Conservation (phyloP, 371 early-diverging fungal genomes). For the Entomophthora muscae region DNA sequence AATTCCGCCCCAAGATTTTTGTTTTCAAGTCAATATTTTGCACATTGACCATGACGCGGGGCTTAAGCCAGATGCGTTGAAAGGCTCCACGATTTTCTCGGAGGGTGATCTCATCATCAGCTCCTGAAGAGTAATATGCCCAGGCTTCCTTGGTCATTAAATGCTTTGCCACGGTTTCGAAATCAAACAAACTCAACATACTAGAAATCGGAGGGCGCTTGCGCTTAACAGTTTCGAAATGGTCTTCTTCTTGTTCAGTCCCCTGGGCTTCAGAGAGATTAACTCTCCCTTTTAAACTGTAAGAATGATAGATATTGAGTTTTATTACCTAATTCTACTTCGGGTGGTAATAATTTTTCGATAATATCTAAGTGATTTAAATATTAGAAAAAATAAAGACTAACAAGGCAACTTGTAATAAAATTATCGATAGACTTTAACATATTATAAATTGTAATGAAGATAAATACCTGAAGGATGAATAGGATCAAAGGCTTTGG, state of each 20-base stretch:
- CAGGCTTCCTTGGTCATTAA: slow-evolving; percentile 46
- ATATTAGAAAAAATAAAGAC: background rate
- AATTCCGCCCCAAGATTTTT: slow-evolving; percentile 37
- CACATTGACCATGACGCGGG: slow-evolving; percentile 60
- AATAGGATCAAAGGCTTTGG: slow-evolving; percentile 63
- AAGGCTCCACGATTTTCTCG: slow-evolving; percentile 56
- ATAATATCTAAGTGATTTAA: slow-evolving; percentile 25
- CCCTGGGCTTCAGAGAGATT: slow-evolving; percentile 8
- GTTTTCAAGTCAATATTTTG: slow-evolving; percentile 37
- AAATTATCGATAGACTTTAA: too few relatives aligned
- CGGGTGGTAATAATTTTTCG: slow-evolving; percentile 26
- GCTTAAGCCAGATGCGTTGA: slow-evolving; percentile 55
- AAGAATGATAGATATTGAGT: background rate
- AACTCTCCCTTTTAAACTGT: background rate
- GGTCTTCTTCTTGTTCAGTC: slow-evolving; percentile 18
- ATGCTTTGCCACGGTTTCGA: slow-evolving; percentile 46
- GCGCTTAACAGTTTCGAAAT: slow-evolving; percentile 16
- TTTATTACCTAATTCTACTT: slow-evolving; percentile 26
- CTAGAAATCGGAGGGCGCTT: slow-evolving; percentile 32
- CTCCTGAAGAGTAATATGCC: slow-evolving; percentile 70
- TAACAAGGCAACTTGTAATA: too few relatives aligned
- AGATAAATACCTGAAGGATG: slow-evolving; percentile 18
- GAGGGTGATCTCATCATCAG: slow-evolving; percentile 69
- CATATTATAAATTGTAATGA: too few relatives aligned
- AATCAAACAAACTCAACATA: slow-evolving; percentile 53